These are phyloP conservation scores for Thelonectria blattea DNA, from an alignment of 2,329 filamentous ascomycete species.

Conservation along the genomic window DNA sequence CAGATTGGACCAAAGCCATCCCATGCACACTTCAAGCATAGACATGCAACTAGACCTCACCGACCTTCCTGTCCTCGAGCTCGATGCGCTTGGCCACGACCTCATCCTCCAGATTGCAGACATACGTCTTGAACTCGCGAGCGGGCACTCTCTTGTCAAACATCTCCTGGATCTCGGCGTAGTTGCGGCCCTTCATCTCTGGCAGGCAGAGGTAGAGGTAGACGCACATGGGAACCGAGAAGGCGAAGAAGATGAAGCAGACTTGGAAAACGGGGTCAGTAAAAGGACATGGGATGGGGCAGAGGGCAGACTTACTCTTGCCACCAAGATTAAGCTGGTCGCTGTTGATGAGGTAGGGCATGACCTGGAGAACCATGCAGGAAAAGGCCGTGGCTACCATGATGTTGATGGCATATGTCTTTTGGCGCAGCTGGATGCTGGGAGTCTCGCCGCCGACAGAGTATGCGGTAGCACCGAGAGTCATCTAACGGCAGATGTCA, in stretches of 20 bases:
- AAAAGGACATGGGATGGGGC: not conserved
- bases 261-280: constrained; percentile 16
- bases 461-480: constrained; percentile 38
- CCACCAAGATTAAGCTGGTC: constrained; percentile 39
- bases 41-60: not conserved
- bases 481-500: constrained; percentile 20
- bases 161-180: constrained; percentile 26
- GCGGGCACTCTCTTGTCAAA: constrained; percentile 22
- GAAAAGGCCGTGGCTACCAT: constrained; percentile 40
- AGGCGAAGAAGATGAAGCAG: constrained; percentile 42
- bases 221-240: constrained; percentile 40
- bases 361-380: constrained; percentile 38
- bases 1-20: no score
- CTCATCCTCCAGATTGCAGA: constrained; percentile 20
- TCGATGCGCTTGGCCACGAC: constrained; percentile 20
- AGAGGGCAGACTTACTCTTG: constrained; percentile 29
- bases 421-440: constrained; percentile 38
- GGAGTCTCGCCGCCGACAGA: constrained; percentile 40
- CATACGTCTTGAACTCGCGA: constrained; percentile 20
- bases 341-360: constrained; percentile 39
- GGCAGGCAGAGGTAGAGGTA: constrained; percentile 47
- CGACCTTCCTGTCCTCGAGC: constrained; percentile 17
- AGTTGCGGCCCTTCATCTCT: constrained; percentile 37
- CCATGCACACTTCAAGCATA: no score
- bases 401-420: constrained; percentile 43